phyloP scores from a whole-genome alignment of 148 eudicot genomes.

The Simmondsia chinensis region DNA sequence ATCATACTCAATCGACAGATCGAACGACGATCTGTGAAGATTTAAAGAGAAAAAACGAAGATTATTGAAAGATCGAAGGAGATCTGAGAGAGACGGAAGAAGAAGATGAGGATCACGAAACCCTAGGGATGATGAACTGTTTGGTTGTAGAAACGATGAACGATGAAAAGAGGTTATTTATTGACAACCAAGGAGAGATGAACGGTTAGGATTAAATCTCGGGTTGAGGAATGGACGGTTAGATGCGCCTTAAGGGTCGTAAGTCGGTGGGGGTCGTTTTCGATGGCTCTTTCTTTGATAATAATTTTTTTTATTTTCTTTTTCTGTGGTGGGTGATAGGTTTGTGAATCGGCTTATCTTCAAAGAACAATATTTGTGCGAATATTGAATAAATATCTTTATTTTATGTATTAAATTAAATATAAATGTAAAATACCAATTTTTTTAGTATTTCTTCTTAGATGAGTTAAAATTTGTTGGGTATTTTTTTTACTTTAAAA shows the following conservation, averaged over 20 bases:
- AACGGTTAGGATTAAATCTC: conserved; percentile 8
- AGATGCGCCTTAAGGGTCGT: neutral
- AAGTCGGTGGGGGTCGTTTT: conserved; percentile 9
- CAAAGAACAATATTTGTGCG: no score
- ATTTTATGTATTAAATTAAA: no score
- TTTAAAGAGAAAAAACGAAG: neutral
- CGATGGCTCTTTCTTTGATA: neutral
- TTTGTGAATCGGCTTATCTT: no score
- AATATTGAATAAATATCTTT: no score
- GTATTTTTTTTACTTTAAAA: no score
- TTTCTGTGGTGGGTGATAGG: no score
- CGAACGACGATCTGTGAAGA: neutral
- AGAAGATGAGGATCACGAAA: neutral
- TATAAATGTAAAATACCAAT: no score
- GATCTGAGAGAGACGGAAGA: conserved; percentile 10
- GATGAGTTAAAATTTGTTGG: no score
- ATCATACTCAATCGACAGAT: conserved; percentile 1
- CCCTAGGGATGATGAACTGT: no score
- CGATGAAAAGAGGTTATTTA: conserved; percentile 6
- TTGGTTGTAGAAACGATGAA: neutral
- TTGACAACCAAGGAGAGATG: neutral
- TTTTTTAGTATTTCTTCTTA: no score
- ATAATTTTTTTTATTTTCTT: neutral
- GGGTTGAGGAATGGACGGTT: conserved; percentile 10
- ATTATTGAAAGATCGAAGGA: neutral